Evolutionary conservation across 208 protist genomes (phyloP), one percentile per base, ranked within the genome.

Genomic region (Leishmania tarentolae): DNA sequence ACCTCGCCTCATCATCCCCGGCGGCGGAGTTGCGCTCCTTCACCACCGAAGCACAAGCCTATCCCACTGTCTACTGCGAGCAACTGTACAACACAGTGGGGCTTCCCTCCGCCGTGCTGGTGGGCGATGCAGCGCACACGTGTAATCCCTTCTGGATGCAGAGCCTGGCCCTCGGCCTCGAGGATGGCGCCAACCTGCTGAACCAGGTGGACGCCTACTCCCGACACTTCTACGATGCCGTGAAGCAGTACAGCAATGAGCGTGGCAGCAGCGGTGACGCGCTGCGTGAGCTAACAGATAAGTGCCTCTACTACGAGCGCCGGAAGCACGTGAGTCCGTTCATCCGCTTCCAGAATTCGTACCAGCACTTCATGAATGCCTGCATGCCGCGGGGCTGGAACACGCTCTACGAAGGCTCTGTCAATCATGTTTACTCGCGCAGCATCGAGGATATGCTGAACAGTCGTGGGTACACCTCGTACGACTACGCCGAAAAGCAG

Each of bases 121-220:
- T 98, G 31, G 95, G 93, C 28, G 93, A 97, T 75, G 92, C 95
- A 8, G 95, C 88, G 19, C 95, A 98, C 81, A 85, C 86, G 35
- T 93, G 89, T 75, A 90, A 98, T 71, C 95, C 95, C 0, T 96
- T 97, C 79, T 96, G 92, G 92, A 86, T 98, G 79, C 95, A 98
- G 74, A 83, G 88, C 7, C 84, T 98, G n/a, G 88, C 93, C 68
- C 80, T 97, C 47, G 93, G 82, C 40, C 90, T 98, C 42, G 95
- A 98, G 78, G 95, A 98, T 78, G 91, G 91, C 8, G 82, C 89
- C 11, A 85, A 92, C 70, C 81, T 97, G 37, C 88, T 98, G 28
- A 95, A 96, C 72, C 90, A 93, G 63, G 92, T 98, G 28, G 95
- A 98, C 79, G 90, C 91, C 71, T 95, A 94, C 86, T 93, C 87